Percentiles rank a stretch among this genome's conserved stretches.
These are phyloP conservation scores for Fragaria ananassa DNA, from an alignment of 306 rosid genomes.

Conservation along the genomic window DNA sequence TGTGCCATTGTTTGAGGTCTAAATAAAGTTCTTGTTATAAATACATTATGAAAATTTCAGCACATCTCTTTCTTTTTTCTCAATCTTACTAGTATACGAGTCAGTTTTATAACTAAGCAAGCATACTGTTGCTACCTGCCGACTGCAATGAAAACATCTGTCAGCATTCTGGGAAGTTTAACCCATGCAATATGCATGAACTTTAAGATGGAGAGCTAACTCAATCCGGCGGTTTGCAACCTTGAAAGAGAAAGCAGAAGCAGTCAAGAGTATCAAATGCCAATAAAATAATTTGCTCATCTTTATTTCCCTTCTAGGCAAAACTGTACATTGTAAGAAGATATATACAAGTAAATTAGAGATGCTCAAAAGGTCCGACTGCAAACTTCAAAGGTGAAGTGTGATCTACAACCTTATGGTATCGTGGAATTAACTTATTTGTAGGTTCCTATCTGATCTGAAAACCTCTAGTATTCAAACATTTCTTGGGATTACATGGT, in stretches of 20 bases:
- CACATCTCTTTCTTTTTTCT: neutral
- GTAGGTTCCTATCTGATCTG: neutral
- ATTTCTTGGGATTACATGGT: slow-evolving; percentile 11
- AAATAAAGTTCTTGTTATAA: neutral
- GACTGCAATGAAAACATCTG: neutral
- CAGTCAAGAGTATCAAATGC: neutral
- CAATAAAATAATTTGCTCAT: neutral
- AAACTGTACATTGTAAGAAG: slow-evolving; percentile 15
- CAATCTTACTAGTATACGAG: neutral
- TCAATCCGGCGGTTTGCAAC: neutral
- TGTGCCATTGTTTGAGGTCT: slow-evolving; percentile 48
- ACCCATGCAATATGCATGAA: neutral
- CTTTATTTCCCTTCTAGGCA: neutral
- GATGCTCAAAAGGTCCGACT: neutral
- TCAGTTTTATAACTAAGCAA: neutral
- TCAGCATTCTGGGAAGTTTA: neutral
- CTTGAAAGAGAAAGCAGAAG: slow-evolving; percentile 5
- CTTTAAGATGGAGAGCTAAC: neutral
- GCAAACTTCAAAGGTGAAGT: neutral
- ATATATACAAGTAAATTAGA: slow-evolving; percentile 5
- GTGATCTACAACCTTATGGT: neutral
- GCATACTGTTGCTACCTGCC: neutral
- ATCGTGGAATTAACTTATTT: neutral
- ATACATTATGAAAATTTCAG: neutral
- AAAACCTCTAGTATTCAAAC: neutral